Evolutionary conservation across 441 rosid species (phyloP).

Genomic region (Mallotus japonicus): DNA sequence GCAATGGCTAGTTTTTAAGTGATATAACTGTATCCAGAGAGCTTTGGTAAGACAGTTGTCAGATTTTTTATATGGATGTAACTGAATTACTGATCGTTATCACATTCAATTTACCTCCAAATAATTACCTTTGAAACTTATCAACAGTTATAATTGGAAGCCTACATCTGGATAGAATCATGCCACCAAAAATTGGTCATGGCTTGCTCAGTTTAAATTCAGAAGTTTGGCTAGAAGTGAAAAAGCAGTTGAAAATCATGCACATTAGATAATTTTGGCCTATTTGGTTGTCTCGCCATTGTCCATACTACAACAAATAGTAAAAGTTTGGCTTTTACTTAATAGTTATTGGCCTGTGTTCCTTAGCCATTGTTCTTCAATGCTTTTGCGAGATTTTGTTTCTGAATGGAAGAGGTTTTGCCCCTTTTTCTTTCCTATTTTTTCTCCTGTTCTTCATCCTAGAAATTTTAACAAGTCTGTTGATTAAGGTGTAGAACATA

Average conservation of each 20-base stretch:
- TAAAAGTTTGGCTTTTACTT: background rate
- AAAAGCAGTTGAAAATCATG: background rate
- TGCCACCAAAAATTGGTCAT: background rate
- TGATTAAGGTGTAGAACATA: background rate
- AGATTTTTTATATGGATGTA: background rate
- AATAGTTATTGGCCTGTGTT: background rate
- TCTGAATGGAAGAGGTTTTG: background rate
- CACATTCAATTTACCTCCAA: background rate
- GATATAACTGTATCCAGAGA: background rate
- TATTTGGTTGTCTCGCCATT: background rate
- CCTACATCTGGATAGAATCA: background rate
- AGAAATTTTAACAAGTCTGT: background rate
- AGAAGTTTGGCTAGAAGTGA: background rate
- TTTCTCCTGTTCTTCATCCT: background rate
- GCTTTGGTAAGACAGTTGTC: no score
- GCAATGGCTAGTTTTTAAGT: background rate
- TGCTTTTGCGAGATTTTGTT: slow-evolving; percentile 1
- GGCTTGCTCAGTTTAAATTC: no score
- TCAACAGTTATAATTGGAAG: background rate
- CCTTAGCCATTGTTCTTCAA: background rate
- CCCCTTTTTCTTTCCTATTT: background rate
- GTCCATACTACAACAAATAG: background rate
- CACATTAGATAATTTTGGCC: background rate
- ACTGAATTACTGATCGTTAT: background rate
- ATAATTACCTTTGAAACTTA: background rate